Evolutionary conservation across 768 basidiomycete species (phyloP), one percentile per base, ranked within the genome.

Genomic region (Suillus plorans): DNA sequence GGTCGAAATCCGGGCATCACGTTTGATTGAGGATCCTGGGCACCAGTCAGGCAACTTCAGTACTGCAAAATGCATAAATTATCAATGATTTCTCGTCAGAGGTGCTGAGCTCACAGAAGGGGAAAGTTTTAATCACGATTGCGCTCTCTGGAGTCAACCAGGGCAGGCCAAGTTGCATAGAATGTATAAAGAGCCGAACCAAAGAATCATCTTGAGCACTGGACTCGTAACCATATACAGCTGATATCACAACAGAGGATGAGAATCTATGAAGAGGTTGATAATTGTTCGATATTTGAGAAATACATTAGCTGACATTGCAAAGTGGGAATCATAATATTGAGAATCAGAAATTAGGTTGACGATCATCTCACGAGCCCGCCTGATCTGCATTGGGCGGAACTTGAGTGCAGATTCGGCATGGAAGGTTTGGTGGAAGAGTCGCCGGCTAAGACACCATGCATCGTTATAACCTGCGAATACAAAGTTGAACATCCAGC

Each of bases 371-470:
- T 66, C 70, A 56, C 67, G n/a, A 2, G 73, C 68, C 44, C 70
- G 70, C 58, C 68, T 67, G 18, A 69, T 64, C 56, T 77, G 71
- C 18, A 71, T 62, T n/a, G 72, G 70, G 47, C 72, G 68, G 55
- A 73, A 76, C 3, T 63, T 64, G 8, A 53, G 50, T 20, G 70
- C 61, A 58, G 77, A 66, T 13, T 74, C 75, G 37, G 74, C 65
- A 58, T 77, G 76, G 65, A 80, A 79, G 59, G 75, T 76, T 49
- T 80, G 77, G 67, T 78, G 76, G 63, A 80, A 80, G 37, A 71
- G 64, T 52, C 75, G 72, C 42, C 80, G 71, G 65, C 76, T 76
- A 14, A 70, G 67, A 47, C 79, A 76, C 60, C 62, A 63, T 20
- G 31, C 34, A 16, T 63, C 62, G 12, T 44, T 28, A 47, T 64